A percentile compares a stretch with the other conserved stretches of the same genome.
phyloP scores from a whole-genome alignment of 148 eudicot genomes.

The Fagopyrum tataricum region DNA sequence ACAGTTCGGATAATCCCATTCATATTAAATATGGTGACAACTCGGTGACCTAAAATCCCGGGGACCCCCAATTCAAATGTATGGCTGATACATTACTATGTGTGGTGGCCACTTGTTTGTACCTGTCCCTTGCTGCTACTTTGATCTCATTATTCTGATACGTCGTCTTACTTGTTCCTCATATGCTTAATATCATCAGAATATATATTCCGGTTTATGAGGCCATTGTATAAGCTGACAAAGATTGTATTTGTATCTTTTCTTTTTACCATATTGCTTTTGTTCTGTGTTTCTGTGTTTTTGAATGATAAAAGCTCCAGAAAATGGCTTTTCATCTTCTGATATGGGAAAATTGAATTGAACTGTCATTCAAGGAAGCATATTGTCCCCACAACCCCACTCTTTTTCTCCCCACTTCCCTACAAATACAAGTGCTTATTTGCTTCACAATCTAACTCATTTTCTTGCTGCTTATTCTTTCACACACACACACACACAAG shows the following conservation, averaged over 20 bases:
- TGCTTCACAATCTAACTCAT: slow-evolving; percentile 9
- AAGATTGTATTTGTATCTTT: background rate
- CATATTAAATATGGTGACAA: background rate
- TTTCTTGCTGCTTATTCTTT: background rate
- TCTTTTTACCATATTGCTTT: background rate
- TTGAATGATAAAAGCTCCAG: background rate
- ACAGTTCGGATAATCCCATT: slow-evolving; percentile 3
- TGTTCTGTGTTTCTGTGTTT: slow-evolving; percentile 5
- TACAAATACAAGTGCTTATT: slow-evolving; percentile 12
- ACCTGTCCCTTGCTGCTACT: slow-evolving; percentile 10
- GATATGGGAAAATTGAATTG: background rate
- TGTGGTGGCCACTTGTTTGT: slow-evolving; percentile 9
- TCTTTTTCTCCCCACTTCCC: slow-evolving; percentile 10
- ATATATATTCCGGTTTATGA: background rate
- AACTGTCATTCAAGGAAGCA: slow-evolving; percentile 5
- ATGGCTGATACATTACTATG: background rate
- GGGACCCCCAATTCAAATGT: slow-evolving; percentile 8
- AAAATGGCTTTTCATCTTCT: slow-evolving; percentile 11
- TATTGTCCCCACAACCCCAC: slow-evolving; percentile 11
- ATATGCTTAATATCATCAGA: background rate
- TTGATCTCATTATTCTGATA: slow-evolving; percentile 1
- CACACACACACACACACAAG: background rate
- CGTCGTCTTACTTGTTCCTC: slow-evolving; percentile 5
- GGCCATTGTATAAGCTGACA: slow-evolving; percentile 1
- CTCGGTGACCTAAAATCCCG: background rate